Base-by-base conservation (phyloP, 1,284 basidiomycete genomes). In the Boletus smithii region DNA sequence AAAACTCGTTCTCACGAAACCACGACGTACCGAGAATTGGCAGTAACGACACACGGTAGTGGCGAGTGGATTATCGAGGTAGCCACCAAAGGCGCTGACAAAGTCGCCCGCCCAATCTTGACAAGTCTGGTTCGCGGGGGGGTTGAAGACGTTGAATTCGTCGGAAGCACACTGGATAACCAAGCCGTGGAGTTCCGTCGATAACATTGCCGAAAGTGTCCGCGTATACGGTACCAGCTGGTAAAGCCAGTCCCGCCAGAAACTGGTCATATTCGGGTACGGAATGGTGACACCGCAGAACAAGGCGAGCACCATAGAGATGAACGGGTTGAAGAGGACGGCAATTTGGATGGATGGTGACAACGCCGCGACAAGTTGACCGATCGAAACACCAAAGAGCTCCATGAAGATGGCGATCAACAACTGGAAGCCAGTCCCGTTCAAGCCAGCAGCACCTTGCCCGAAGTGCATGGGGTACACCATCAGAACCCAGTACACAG, bases 251-350 rank as follows among this genome's bases (percentile, higher is more conserved):
- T 73, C 71, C 53, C 77, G 69, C 84, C 88, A 93, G 75, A 91
- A 93, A 30, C 68, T 66, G 34, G 76, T 73, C 66, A 92, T 69
- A 0, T 75, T 75, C 3, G 81, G 78, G 54, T 78, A 87, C 0
- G 90, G 89, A 44, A 91, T 81, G 3, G 86, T 85, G 26, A 94
- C 89, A 70, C 92, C 88, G 52, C 85, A 88, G 75, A 90, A 87
- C 16, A 85, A 76, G 11, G 76, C 69, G 47, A 90, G 76, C 35
- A 86, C 72, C 37, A 91, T 73, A 37, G 77, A 73, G 41, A 92
- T 53, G 73, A 88, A 89, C 5, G 91, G 87, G 59, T 89, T 92
- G 69, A 86, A 87, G 47, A 94, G 69, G 10, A 88, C 84, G 6
- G 89, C 88, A 36, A 92, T 81, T 63, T 81, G 84, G 31, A 88